A percentile compares a stretch with the other conserved stretches of the same genome.
phyloP scores from a whole-genome alignment of 108 stramenopile genomes.

The Cyclostephanos tholiformis region DNA sequence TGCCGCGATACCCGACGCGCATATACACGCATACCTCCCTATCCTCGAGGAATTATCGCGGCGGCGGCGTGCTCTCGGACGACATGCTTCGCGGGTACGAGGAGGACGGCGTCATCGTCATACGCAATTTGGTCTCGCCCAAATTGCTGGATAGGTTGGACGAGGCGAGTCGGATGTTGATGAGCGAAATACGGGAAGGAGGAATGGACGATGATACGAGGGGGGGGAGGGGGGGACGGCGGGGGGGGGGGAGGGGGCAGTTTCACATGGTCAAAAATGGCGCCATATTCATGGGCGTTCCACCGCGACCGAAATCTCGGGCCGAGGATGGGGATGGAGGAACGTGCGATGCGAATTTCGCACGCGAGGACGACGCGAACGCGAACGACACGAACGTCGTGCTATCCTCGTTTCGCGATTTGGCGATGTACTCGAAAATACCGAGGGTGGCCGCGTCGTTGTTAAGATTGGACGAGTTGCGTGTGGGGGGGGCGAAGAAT shows the following conservation, averaged over 20 bases:
- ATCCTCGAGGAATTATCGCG: slow-evolving; percentile 38
- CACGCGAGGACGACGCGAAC: background rate
- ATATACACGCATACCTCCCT: slow-evolving; percentile 36
- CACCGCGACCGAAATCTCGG: slow-evolving; percentile 8
- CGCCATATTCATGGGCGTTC: slow-evolving; percentile 59
- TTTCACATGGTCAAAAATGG: slow-evolving; percentile 67
- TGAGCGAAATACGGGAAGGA: background rate
- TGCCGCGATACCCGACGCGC: slow-evolving; percentile 11
- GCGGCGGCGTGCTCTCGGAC: slow-evolving; percentile 32
- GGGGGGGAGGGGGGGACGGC: background rate
- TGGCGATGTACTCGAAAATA: slow-evolving; percentile 49
- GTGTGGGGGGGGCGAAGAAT: slow-evolving; percentile 33
- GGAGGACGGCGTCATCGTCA: slow-evolving; percentile 39
- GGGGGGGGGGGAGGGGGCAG: slow-evolving; percentile 44
- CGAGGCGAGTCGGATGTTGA: slow-evolving; percentile 20
- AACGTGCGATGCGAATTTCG: background rate
- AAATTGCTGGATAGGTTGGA: slow-evolving; percentile 43
- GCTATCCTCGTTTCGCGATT: slow-evolving; percentile 41
- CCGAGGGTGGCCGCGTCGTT: slow-evolving; percentile 46
- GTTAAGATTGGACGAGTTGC: slow-evolving; percentile 42
- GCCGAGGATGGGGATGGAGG: background rate
- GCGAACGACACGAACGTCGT: slow-evolving; percentile 4
- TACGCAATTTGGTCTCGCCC: slow-evolving; percentile 40
- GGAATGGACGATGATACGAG: background rate
- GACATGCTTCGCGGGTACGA: slow-evolving; percentile 39